Base-by-base conservation (phyloP, 192 early-diverging fungal genomes). In the Coemansia erecta region DNA sequence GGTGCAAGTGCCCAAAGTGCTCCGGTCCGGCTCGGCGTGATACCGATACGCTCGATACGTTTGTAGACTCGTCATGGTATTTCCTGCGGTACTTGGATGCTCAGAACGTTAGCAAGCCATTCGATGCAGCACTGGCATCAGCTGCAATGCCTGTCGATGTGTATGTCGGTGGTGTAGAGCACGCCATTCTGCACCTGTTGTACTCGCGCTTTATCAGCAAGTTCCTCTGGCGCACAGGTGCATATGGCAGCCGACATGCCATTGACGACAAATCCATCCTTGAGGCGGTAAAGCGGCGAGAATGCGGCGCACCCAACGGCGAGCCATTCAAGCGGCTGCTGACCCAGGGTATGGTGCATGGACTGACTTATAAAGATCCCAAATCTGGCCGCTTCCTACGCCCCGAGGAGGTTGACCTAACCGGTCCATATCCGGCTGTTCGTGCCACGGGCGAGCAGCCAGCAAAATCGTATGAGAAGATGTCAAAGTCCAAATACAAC, bases 21-120 rank as follows among this genome's bases (percentile, higher is more conserved):
- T 61, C 81, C 21, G 81, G 83, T 22, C 66, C 86, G 2, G 93
- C 94, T 9, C 77, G 76, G 53, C 82, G 90, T 31, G 95, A 96
- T 41, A 87, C 89, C 13, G 95, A 98, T 56, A 96, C 95, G 3
- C 94, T 98, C 86, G 95, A 98, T 64, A 98, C 95, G 3, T 98
- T 98, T 84, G 90, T 98, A 8, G 95, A 98, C 64, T 95, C 93
- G 4, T 90, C 95, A 0, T 98, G 94, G 94, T 98, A 98, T 61
- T 98, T 89, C 82, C 73, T 98, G 66, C 82, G 95, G 46, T 94
- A 83, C 60, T 61, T 85, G 0, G 94, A 96, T 61, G 81, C 93
- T 2, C 68, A 87, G 13, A 95, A 94, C 72, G 49, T 41, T 12
- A 13, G n/a, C 0, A 33, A 44, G 24, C 84, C 83, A 12, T 92